Evolutionary conservation across 176 grass and related monocot species (phyloP), one percentile per base, ranked within the genome.

Genomic region (Ananas comosus): DNA sequence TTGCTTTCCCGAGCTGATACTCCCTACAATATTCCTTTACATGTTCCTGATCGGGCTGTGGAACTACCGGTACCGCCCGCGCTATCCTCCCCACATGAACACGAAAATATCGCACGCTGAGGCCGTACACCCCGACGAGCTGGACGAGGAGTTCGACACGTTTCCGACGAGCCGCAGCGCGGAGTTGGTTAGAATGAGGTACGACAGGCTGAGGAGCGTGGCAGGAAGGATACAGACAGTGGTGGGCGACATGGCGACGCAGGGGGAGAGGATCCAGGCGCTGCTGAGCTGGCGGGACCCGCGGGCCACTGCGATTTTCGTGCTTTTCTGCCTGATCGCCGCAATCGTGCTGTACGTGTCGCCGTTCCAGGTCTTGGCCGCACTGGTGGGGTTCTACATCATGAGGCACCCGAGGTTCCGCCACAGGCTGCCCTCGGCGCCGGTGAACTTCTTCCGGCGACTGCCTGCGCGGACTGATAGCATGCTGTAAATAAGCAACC

Each of bases 41-140:
- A 88, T 99, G 87, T 99, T 93, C 78, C 79, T 99, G 68, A 91
- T 99, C 49, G 94, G 94, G 48, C 25, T 99, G 2, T 99, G 94
- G 90, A 99, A 99, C 82, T 99, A 91, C 50, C 85, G 94, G 18
- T 88, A 99, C 53, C 84, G 94, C 2, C 94, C 90, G 22, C 77
- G 80, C 4, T 91, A 99, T 72, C 94, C 90, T 75, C 90, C 94
- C 8, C 94, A 99, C 87, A 99, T 99, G 94, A 99, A 99, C 76
- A 99, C 90, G 49, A 93, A 91, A 76, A 88, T 93, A 23, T 93
- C 94, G 80, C 87, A 99, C 71, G 94, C 94, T 1, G 94, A 99
- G 51, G 82, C 84, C 21, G 87, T 88, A 67, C 84, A 88, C 51
- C 82, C 84, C 25, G 94, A 99, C 80, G 94, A 99, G 77, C 87